Percentiles rank a stretch among this genome's conserved stretches.
These are phyloP conservation scores for Amanita pallidorosea DNA, from an alignment of 768 basidiomycete genomes.

Conservation along the genomic window DNA sequence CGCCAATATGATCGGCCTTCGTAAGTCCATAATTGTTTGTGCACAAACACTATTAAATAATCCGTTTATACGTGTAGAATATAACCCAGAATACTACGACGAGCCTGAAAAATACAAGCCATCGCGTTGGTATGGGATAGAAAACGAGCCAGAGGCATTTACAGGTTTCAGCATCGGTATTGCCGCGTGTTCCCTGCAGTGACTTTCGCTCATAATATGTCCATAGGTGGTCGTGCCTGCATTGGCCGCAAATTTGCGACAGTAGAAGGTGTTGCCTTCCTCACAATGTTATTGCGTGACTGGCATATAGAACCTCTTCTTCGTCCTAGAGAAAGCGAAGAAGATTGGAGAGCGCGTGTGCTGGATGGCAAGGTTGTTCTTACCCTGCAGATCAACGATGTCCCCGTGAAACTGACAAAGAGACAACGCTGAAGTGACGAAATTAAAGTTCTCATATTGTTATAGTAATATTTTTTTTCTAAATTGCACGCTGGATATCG, in stretches of 20 bases:
- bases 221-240: slow-evolving; percentile 38
- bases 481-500: no score
- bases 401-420: slow-evolving; percentile 24
- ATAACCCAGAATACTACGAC: slow-evolving; percentile 30
- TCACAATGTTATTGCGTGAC: slow-evolving; percentile 39
- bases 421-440: no score
- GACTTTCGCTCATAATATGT: no score
- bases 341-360: no score
- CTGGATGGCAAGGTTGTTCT: no score
- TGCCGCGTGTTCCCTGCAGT: no score
- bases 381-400: no score
- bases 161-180: slow-evolving; percentile 37
- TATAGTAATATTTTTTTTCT: no score
- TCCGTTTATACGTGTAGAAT: slow-evolving; percentile 20
- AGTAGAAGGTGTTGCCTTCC: slow-evolving; percentile 40
- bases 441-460: no score
- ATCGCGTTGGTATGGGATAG: slow-evolving; percentile 36
- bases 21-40: slow-evolving; percentile 22
- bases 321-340: no score
- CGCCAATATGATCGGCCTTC: slow-evolving; percentile 38
- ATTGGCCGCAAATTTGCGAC: slow-evolving; percentile 46
- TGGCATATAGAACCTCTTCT: slow-evolving; percentile 41
- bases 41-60: background rate
- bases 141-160: slow-evolving; percentile 30
- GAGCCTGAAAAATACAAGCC: slow-evolving; percentile 37